Evolutionary conservation across 2,329 filamentous ascomycete species (phyloP), one percentile per base, ranked within the genome.

Genomic region (Diaporthe helianthi): DNA sequence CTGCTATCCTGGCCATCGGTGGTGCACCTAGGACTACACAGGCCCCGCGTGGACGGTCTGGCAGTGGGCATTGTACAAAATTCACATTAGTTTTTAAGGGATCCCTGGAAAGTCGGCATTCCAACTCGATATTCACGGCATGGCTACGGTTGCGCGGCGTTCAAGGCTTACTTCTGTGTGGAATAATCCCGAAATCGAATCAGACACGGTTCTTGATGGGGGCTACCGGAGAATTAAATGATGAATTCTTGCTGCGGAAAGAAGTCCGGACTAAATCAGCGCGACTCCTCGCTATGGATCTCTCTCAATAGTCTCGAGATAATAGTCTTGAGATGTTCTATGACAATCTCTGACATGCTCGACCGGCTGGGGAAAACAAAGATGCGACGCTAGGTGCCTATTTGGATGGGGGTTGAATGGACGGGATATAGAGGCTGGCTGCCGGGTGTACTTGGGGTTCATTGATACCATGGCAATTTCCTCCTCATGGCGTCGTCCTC

Each of bases 401-500:
- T n/a, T 46, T 33, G 29, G 19, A 47, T 49, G n/a, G 13, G 58
- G 58, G 13, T 49, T 24, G 12, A 33, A 10, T 36, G 19, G 15
- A 24, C 19, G 13, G 12, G 41, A 61, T 26, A 22, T 33, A 31
- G 47, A 24, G 31, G 53, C 52, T 26, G 31, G 53, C 52, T 26
- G n/a, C 29, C 22, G 26, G 29, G 22, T 19, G 55, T 26, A 4
- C 9, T 10, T 36, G 19, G 26, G n/a, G n/a, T n/a, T 44, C 65
- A 70, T n/a, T 58, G 75, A 69, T 78, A 79, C 78, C 78, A 80
- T 3, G 73, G 72, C 73, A 81, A 75, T 80, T 88, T 89, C 72
- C 81, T 79, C 74, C 81, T 79, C 77, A 83, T 77, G 44, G 83
- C 80, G 69, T 85, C 83, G 61, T 86, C 83, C 52, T 79, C 78